A percentile compares a stretch with the other conserved stretches of the same genome.
Conservation (phyloP, 2,329 filamentous ascomycete genomes). For the Helotiales sp. region DNA sequence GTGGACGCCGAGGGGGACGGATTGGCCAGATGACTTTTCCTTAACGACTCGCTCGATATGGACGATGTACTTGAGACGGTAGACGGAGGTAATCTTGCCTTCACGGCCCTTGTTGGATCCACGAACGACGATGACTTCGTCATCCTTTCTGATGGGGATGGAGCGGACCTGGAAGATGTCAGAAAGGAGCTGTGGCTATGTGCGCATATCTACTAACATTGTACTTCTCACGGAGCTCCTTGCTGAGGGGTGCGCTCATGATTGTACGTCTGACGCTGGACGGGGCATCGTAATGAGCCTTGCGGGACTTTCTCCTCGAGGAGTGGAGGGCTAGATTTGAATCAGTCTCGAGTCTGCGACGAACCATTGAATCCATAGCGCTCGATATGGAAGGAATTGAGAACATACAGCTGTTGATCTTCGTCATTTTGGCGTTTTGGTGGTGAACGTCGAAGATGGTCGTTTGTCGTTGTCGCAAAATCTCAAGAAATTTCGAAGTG, state of each 20-base stretch:
- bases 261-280: slow-evolving; percentile 92
- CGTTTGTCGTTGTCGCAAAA: slow-evolving; percentile 25
- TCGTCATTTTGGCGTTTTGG: slow-evolving; percentile 63
- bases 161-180: slow-evolving; percentile 70
- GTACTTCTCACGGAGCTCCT: slow-evolving; percentile 99
- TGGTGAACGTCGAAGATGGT: slow-evolving; percentile 28
- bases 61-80: slow-evolving; percentile 96
- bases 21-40: slow-evolving; percentile 97
- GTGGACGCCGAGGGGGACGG: slow-evolving; percentile 90
- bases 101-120: slow-evolving; percentile 96
- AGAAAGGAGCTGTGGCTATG: neutral
- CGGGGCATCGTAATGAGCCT: slow-evolving; percentile 95
- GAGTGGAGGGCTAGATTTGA: slow-evolving; percentile 60
- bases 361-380: neutral
- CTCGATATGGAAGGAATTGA: slow-evolving; percentile 3
- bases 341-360: slow-evolving; percentile 5
- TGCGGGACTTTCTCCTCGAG: slow-evolving; percentile 97
- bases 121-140: slow-evolving; percentile 90
- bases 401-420: slow-evolving; percentile 61
- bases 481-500: neutral
- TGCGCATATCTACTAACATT: slow-evolving; percentile 65
- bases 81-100: slow-evolving; percentile 97
- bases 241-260: slow-evolving; percentile 94
- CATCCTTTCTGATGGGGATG: slow-evolving; percentile 97
- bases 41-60: slow-evolving; percentile 96